Evolutionary conservation across 1,284 basidiomycete genomes (phyloP).

Genomic region (Puccinia novopanici): DNA sequence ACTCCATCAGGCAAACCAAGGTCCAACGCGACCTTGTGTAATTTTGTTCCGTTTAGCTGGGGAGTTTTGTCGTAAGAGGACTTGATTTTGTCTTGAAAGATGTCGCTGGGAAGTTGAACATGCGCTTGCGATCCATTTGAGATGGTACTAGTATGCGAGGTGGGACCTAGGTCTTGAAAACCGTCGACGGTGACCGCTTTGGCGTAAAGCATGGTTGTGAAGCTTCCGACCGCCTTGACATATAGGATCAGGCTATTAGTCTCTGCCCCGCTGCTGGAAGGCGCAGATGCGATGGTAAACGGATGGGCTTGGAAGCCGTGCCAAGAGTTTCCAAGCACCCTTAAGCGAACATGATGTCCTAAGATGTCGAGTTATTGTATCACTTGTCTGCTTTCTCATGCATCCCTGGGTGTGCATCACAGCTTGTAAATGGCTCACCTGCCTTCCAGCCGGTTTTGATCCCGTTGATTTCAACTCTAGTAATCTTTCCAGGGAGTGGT

Average conservation of each 20-base stretch:
- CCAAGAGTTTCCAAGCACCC: constrained; percentile 28
- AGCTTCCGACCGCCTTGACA: constrained; percentile 40
- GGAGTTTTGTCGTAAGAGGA: neutral
- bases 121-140: neutral
- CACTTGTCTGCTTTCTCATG: neutral
- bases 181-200: constrained; percentile 28
- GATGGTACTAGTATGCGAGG: neutral
- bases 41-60: neutral
- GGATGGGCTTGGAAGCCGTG: constrained; percentile 43
- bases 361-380: neutral
- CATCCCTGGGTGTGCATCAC: neutral
- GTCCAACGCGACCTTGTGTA: neutral
- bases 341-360: constrained; percentile 49
- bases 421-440: constrained; percentile 25
- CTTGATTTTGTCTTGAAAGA: neutral
- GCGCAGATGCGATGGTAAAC: constrained; percentile 44
- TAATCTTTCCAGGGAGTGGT: constrained; percentile 42
- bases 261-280: constrained; percentile 19
- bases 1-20: constrained; percentile 17
- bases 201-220: constrained; percentile 43
- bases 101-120: constrained; percentile 30
- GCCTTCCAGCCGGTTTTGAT: constrained; percentile 47
- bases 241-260: constrained; percentile 40
- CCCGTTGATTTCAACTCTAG: constrained; percentile 38
- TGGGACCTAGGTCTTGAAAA: constrained; percentile 1